A percentile compares a stretch with the other conserved stretches of the same genome.
Conservation (phyloP, 2,329 filamentous ascomycete species). For the Colletotrichum tropicale region DNA sequence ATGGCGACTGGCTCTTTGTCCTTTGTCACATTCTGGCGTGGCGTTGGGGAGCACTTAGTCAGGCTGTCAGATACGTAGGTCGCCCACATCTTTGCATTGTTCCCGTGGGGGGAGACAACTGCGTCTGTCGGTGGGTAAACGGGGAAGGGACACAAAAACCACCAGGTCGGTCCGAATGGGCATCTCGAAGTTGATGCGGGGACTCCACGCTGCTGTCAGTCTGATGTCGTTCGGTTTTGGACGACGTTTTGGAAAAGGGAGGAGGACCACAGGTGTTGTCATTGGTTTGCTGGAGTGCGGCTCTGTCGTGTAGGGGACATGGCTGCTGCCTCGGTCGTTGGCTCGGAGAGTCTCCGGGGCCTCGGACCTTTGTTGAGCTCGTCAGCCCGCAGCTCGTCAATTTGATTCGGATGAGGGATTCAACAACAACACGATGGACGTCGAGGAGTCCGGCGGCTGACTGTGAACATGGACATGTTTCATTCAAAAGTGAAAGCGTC, state of each 20-base stretch:
- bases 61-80: background rate
- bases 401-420: background rate
- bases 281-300: background rate
- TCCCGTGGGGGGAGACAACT: background rate
- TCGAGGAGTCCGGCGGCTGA: background rate
- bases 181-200: background rate
- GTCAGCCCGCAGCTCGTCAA: background rate
- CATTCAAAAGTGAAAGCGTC: background rate
- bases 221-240: background rate
- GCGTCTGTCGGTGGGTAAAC: background rate
- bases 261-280: background rate
- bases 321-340: constrained; percentile 4
- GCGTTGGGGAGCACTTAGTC: background rate
- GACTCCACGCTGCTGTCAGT: constrained; percentile 10
- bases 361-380: background rate
- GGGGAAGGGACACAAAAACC: background rate
- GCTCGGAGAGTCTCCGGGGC: constrained; percentile 1
- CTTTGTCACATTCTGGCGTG: background rate
- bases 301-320: background rate
- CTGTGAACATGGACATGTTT: background rate
- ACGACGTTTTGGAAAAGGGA: background rate
- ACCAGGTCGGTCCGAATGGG: constrained; percentile 8
- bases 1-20: background rate
- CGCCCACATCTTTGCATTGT: background rate
- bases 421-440: background rate